Conservation (phyloP, 306 rosid species). For the Boehmeria nivea region DNA sequence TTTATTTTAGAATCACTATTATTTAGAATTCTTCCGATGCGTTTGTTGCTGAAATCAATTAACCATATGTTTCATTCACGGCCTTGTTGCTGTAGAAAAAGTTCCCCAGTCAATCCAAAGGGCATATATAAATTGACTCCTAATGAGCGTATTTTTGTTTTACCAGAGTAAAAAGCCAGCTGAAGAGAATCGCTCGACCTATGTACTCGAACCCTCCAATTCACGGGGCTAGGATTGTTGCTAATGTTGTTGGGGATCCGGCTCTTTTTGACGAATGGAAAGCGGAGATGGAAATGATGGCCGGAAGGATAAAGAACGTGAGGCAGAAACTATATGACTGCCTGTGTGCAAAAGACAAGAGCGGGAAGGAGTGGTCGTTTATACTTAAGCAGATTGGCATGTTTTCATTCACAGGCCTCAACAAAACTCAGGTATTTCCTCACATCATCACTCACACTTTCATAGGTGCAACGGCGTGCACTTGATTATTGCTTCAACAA, state of each 20-base stretch:
- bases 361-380: conserved; percentile 98
- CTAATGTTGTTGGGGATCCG: conserved; percentile 85
- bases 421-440: conserved; percentile 61
- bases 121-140: neutral
- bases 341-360: conserved; percentile 71
- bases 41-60: too few species aligned
- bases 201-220: conserved; percentile 98
- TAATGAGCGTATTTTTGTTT: conserved; percentile 12
- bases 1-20: neutral
- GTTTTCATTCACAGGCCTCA: conserved; percentile 94
- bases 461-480: too few species aligned
- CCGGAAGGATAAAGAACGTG: conserved; percentile 91
- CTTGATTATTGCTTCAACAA: neutral
- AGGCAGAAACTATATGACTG: conserved; percentile 72
- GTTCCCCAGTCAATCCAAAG: too few species aligned
- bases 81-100: too few species aligned
- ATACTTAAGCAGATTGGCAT: conserved; percentile 93
- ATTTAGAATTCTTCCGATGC: too few species aligned
- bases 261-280: conserved; percentile 80
- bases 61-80: too few species aligned
- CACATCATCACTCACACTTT: conserved; percentile 4
- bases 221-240: conserved; percentile 92
- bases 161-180: conserved; percentile 89
- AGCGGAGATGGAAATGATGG: conserved; percentile 99
- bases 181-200: conserved; percentile 95